A percentile compares a stretch with the other conserved stretches of the same genome.
Conservation (phyloP, 352 stramenopile genomes). For the Phytophthora tentaculata region DNA sequence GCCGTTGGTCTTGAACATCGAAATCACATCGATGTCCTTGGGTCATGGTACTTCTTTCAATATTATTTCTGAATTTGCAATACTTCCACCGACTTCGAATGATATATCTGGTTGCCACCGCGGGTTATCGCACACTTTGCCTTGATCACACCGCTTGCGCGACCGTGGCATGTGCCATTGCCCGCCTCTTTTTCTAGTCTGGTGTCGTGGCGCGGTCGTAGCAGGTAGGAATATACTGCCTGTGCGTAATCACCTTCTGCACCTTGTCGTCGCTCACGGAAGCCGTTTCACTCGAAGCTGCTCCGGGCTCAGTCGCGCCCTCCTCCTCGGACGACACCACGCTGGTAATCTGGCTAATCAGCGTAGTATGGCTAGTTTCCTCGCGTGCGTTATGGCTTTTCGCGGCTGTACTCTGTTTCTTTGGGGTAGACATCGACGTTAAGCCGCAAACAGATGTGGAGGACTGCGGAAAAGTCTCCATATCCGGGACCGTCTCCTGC, state of each 20-base stretch:
- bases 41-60: constrained; percentile 8
- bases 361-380: background rate
- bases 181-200: constrained; percentile 3
- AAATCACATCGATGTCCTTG: background rate
- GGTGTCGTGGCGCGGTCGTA: constrained; percentile 12
- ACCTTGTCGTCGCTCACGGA: background rate
- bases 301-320: background rate
- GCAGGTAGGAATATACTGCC: background rate
- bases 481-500: background rate
- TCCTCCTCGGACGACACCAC: background rate
- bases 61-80: constrained; percentile 1
- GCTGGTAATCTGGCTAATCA: background rate
- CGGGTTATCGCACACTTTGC: constrained; percentile 8
- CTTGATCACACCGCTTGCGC: constrained; percentile 2
- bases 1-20: constrained; percentile 7
- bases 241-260: background rate
- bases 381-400: background rate
- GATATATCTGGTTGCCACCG: constrained; percentile 10
- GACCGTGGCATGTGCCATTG: constrained; percentile 5
- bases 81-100: background rate
- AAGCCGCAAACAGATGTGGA: background rate
- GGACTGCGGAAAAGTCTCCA: background rate
- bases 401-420: background rate
- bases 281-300: background rate
- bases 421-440: background rate